A percentile compares a stretch with the other conserved stretches of the same genome.
These are phyloP conservation scores for Phytomonas sp. DNA, from an alignment of 208 protist species.

Conservation along the genomic window DNA sequence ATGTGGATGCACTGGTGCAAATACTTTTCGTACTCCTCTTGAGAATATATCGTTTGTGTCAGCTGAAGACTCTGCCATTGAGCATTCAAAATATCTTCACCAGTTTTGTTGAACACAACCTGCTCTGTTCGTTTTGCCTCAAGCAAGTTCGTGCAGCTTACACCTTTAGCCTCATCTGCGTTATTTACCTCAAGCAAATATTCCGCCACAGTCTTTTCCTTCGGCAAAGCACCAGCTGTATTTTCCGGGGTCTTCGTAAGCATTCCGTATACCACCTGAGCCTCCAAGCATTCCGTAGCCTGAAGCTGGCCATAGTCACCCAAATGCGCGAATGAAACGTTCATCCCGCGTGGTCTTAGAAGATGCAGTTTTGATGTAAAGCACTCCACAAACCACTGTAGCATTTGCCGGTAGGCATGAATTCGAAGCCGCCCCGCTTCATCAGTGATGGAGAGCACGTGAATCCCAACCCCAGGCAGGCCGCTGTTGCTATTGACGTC, in stretches of 20 bases:
- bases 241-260: constrained; percentile 9
- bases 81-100: constrained; percentile 25
- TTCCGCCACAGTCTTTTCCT: constrained; percentile 7
- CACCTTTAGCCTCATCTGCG: neutral
- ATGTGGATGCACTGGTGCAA: constrained; percentile 65
- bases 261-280: constrained; percentile 73
- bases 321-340: constrained; percentile 68
- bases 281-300: constrained; percentile 46
- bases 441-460: constrained; percentile 62
- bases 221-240: neutral
- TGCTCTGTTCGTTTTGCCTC: constrained; percentile 27
- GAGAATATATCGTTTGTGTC: constrained; percentile 21
- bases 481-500: constrained; percentile 70
- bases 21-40: constrained; percentile 49
- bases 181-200: constrained; percentile 3
- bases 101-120: constrained; percentile 16
- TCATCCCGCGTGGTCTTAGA: constrained; percentile 68
- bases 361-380: constrained; percentile 58
- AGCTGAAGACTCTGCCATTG: constrained; percentile 54
- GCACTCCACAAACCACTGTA: constrained; percentile 83
- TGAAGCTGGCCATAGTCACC: constrained; percentile 83
- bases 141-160: constrained; percentile 4
- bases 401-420: constrained; percentile 59
- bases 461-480: constrained; percentile 65
- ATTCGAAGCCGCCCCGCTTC: constrained; percentile 33